These are phyloP conservation scores for Aspergillus sojae DNA, from an alignment of 2,329 filamentous ascomycete genomes.

Conservation along the genomic window DNA sequence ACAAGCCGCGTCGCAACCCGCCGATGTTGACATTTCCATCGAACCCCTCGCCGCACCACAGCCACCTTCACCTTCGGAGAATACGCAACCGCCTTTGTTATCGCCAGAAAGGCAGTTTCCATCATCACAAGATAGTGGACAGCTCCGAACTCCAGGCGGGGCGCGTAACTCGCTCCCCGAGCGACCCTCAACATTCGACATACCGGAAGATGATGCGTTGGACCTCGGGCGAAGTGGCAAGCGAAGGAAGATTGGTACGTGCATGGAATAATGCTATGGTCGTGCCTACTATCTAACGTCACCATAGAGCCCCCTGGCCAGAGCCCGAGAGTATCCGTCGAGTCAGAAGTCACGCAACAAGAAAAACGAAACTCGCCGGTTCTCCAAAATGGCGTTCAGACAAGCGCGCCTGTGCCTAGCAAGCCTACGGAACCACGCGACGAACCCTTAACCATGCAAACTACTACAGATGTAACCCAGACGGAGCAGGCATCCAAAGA, in stretches of 20 bases:
- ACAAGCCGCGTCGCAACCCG: slow-evolving; percentile 31
- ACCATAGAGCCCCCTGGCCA: slow-evolving; percentile 17
- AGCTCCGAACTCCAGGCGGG: slow-evolving; percentile 31
- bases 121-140: slow-evolving; percentile 15
- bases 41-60: slow-evolving; percentile 23
- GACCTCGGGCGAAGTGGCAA: slow-evolving; percentile 34
- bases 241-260: slow-evolving; percentile 38
- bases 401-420: not conserved
- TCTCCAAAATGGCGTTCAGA: slow-evolving; percentile 10
- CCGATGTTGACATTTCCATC: slow-evolving; percentile 20
- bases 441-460: not conserved
- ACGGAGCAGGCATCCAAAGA: not conserved
- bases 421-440: slow-evolving; percentile 3
- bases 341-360: slow-evolving; percentile 2
- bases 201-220: slow-evolving; percentile 34
- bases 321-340: slow-evolving; percentile 10
- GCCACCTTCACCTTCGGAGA: slow-evolving; percentile 15
- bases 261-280: not conserved
- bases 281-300: not conserved
- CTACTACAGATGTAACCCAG: not conserved
- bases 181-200: slow-evolving; percentile 40
- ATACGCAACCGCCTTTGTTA: slow-evolving; percentile 11
- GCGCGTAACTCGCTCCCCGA: slow-evolving; percentile 35
- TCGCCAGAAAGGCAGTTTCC: slow-evolving; percentile 22
- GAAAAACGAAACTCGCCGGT: slow-evolving; percentile 2